Evolutionary conservation across 441 rosid genomes (phyloP).

Genomic region (Cnidoscolus chayamansa): DNA sequence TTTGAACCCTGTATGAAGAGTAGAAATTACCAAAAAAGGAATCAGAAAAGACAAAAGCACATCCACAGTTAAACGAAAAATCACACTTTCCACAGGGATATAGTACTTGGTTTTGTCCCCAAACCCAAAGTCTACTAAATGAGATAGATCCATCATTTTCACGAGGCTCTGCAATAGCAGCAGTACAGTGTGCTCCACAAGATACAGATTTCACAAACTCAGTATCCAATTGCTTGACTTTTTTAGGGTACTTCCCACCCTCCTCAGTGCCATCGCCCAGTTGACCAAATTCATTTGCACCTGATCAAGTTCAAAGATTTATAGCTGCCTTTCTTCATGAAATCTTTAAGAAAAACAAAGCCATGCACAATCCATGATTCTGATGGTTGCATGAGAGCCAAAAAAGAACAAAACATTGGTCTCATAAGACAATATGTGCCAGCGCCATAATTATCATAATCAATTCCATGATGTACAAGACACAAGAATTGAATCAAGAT

Average conservation of each 20-base stretch:
- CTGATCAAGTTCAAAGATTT: slow-evolving; percentile 33
- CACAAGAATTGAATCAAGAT: background rate
- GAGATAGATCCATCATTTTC: slow-evolving; percentile 70
- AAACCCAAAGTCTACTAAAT: slow-evolving; percentile 83
- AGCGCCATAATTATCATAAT: background rate
- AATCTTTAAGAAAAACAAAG: background rate
- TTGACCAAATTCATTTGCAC: slow-evolving; percentile 92
- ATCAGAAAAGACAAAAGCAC: background rate
- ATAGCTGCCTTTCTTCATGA: slow-evolving; percentile 6
- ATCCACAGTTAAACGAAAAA: slow-evolving; percentile 1
- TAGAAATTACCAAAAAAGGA: background rate
- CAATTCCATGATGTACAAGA: background rate
- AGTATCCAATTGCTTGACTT: slow-evolving; percentile 69
- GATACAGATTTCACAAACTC: slow-evolving; percentile 87
- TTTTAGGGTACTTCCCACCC: slow-evolving; percentile 66
- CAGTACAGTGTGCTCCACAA: slow-evolving; percentile 93
- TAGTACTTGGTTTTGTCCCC: slow-evolving; percentile 96
- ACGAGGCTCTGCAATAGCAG: slow-evolving; percentile 77
- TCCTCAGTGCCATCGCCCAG: slow-evolving; percentile 96
- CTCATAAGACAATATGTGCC: background rate
- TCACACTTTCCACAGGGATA: slow-evolving; percentile 7
- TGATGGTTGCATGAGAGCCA: background rate
- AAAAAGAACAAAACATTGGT: slow-evolving; percentile 6
- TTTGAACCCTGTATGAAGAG: slow-evolving; percentile 69
- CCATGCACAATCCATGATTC: background rate